phyloP scores from a whole-genome alignment of 768 basidiomycete genomes.

The Neoboletus subvelutipes region DNA sequence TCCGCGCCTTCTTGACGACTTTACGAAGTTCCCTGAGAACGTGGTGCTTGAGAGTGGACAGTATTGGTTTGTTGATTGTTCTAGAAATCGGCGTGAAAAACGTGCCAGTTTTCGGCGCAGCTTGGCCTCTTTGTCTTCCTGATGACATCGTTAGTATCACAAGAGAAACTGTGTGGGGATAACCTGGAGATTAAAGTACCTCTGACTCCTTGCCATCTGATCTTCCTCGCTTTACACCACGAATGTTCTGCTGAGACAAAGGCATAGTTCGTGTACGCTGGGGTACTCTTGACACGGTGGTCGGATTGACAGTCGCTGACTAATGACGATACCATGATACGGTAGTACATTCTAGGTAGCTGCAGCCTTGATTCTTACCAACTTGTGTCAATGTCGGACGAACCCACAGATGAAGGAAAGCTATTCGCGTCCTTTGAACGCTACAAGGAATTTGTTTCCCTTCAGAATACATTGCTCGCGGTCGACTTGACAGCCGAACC shows the following conservation, averaged over 20 bases:
- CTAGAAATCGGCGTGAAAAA: constrained; percentile 18
- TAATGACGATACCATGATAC: constrained; percentile 9
- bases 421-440: constrained; percentile 60
- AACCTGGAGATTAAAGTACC: constrained; percentile 5
- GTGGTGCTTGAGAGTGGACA: constrained; percentile 57
- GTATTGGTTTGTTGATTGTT: constrained; percentile 9
- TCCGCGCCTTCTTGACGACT: constrained; percentile 76
- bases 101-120: constrained; percentile 58
- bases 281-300: no score
- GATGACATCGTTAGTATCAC: constrained; percentile 5
- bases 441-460: constrained; percentile 54
- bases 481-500: constrained; percentile 46
- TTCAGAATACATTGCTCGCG: constrained; percentile 51
- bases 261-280: constrained; percentile 5
- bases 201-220: constrained; percentile 36
- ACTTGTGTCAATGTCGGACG: constrained; percentile 38
- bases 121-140: constrained; percentile 44
- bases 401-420: constrained; percentile 41
- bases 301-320: constrained; percentile 16
- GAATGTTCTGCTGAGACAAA: constrained; percentile 2
- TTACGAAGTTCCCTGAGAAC: constrained; percentile 69
- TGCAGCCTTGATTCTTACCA: not conserved
- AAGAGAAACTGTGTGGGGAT: not conserved
- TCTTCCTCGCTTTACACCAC: constrained; percentile 46
- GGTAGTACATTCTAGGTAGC: not conserved